Conservation (phyloP, 2,329 filamentous ascomycete species). For the Exophiala calicioides region DNA sequence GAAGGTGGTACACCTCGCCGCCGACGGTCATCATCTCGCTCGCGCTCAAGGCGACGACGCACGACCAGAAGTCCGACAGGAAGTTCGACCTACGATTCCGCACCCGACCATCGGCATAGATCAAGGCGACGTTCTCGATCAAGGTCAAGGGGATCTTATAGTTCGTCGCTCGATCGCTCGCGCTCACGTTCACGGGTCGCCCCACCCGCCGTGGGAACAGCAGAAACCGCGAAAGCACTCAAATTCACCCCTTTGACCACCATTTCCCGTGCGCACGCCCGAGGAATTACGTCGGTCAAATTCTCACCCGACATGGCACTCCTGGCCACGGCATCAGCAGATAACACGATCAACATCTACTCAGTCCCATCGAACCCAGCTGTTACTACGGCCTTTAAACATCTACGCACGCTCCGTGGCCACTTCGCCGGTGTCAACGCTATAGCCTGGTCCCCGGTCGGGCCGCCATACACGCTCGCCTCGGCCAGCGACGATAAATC, state of each 20-base stretch:
- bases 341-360: slow-evolving; percentile 88
- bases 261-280: slow-evolving; percentile 47
- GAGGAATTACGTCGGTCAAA: slow-evolving; percentile 78
- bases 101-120: slow-evolving; percentile 14
- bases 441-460: slow-evolving; percentile 91
- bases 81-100: slow-evolving; percentile 24
- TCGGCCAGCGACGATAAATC: slow-evolving; percentile 95
- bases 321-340: slow-evolving; percentile 87
- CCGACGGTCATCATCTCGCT: slow-evolving; percentile 14
- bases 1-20: slow-evolving; percentile 9
- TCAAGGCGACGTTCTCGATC: slow-evolving; percentile 9
- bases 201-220: slow-evolving; percentile 26
- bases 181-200: slow-evolving; percentile 31
- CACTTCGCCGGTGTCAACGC: slow-evolving; percentile 92
- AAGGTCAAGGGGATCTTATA: slow-evolving; percentile 40
- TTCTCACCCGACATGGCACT: slow-evolving; percentile 89
- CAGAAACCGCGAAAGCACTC: slow-evolving; percentile 21
- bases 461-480: slow-evolving; percentile 68
- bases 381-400: slow-evolving; percentile 67
- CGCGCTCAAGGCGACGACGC: slow-evolving; percentile 14
- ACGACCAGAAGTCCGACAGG: slow-evolving; percentile 14
- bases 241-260: slow-evolving; percentile 24
- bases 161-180: slow-evolving; percentile 34
- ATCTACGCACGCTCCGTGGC: slow-evolving; percentile 86
- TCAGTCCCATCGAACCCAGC: slow-evolving; percentile 21